phyloP scores from a whole-genome alignment of 2,329 filamentous ascomycete species.

The Trichoderma atroviride region DNA sequence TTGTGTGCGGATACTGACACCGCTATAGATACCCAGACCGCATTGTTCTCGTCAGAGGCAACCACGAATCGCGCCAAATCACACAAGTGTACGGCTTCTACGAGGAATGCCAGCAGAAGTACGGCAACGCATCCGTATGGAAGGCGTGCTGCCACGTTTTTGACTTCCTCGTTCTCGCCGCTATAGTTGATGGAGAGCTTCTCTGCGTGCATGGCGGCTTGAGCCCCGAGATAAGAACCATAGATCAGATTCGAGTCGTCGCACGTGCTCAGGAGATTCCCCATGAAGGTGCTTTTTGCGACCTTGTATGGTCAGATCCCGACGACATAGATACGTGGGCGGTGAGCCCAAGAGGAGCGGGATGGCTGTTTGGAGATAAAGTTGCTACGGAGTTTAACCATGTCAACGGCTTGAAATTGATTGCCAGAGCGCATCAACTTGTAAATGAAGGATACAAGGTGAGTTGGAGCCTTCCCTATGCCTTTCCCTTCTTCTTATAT shows the following conservation, averaged over 20 bases:
- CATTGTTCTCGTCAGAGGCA: conserved; percentile 94
- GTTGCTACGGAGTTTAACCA: conserved; percentile 97
- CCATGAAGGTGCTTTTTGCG: conserved; percentile 97
- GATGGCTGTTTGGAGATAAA: conserved; percentile 96
- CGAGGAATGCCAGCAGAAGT: conserved; percentile 96
- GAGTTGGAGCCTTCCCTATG: conserved; percentile 27
- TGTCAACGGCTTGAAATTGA: conserved; percentile 94
- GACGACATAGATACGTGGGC: conserved; percentile 98
- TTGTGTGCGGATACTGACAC: not conserved
- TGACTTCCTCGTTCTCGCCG: conserved; percentile 93
- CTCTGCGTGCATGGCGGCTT: conserved; percentile 96
- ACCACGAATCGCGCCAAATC: conserved; percentile 96
- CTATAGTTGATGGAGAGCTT: conserved; percentile 97
- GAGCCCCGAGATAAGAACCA: conserved; percentile 89
- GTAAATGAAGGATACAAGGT: conserved; percentile 99
- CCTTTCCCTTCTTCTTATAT: not conserved
- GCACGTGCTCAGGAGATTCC: conserved; percentile 97
- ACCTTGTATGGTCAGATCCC: conserved; percentile 96
- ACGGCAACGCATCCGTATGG: conserved; percentile 99
- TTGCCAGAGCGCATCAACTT: conserved; percentile 94
- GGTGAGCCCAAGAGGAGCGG: conserved; percentile 90
- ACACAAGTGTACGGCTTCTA: conserved; percentile 99
- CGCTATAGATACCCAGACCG: conserved; percentile 79
- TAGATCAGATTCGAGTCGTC: conserved; percentile 98
- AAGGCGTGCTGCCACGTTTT: conserved; percentile 99